Conservation (phyloP, 805 yeast genomes). For the Ogataea angusta region DNA sequence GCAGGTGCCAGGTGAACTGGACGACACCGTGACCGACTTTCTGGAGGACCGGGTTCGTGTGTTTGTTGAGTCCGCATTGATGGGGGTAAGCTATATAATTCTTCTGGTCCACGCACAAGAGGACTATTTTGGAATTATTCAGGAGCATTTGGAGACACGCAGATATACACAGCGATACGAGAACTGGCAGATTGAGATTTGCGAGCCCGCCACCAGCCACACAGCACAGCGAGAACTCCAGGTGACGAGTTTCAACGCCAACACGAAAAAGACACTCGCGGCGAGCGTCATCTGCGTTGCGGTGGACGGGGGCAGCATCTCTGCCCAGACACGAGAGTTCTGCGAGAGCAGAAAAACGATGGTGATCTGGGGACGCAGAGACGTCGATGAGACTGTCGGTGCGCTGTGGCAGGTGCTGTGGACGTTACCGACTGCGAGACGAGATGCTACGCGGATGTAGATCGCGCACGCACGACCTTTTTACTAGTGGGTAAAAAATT, state of each 20-base stretch:
- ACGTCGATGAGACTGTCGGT: no score
- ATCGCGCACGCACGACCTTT: conserved; percentile 6
- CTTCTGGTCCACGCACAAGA: conserved; percentile 1
- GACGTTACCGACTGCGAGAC: no score
- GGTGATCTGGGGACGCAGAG: neutral
- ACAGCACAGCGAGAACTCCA: neutral
- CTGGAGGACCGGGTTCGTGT: conserved; percentile 9
- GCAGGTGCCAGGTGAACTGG: neutral
- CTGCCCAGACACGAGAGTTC: no score
- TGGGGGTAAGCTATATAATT: conserved; percentile 13
- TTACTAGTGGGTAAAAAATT: conserved; percentile 7
- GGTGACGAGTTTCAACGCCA: neutral
- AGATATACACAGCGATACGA: neutral
- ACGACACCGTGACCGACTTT: neutral
- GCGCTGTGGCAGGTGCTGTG: no score
- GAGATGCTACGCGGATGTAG: neutral
- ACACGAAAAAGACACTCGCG: conserved; percentile 1
- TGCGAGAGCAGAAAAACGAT: neutral
- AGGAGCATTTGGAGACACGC: conserved; percentile 4
- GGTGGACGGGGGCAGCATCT: neutral
- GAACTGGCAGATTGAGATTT: conserved; percentile 5
- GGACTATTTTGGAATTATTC: neutral
- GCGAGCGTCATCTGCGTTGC: neutral
- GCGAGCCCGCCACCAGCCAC: neutral
- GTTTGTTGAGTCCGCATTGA: conserved; percentile 10